Conservation (phyloP, 2,329 filamentous ascomycete species). For the Calonectria pseudoturangicola region DNA sequence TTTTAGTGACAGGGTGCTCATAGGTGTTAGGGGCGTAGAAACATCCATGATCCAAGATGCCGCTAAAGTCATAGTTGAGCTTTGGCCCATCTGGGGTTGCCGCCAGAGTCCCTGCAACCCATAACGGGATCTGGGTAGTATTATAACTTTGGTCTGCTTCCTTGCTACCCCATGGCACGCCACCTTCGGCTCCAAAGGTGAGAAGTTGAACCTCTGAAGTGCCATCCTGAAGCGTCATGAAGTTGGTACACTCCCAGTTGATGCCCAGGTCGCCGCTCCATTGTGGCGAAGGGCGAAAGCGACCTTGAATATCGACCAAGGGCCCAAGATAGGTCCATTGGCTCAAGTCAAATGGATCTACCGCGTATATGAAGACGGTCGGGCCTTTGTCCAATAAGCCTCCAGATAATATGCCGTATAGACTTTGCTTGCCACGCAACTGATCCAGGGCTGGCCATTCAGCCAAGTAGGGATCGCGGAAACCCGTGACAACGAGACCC, state of each 20-base stretch:
- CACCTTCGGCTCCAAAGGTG: constrained; percentile 66
- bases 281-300: constrained; percentile 59
- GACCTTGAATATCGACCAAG: constrained; percentile 61
- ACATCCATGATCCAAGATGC: constrained; percentile 68
- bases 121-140: constrained; percentile 53
- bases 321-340: constrained; percentile 66
- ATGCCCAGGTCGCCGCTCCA: constrained; percentile 69
- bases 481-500: constrained; percentile 54
- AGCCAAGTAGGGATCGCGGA: constrained; percentile 56
- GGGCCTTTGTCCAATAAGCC: constrained; percentile 63
- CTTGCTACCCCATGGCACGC: constrained; percentile 31
- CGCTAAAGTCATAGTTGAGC: constrained; percentile 63
- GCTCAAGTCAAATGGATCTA: constrained; percentile 60
- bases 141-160: not conserved
- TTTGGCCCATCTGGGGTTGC: constrained; percentile 36
- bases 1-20: constrained; percentile 63
- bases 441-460: constrained; percentile 50
- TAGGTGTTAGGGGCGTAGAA: constrained; percentile 71
- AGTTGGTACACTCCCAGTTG: constrained; percentile 70
- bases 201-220: constrained; percentile 60
- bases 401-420: constrained; percentile 69
- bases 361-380: constrained; percentile 66
- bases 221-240: constrained; percentile 61
- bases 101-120: constrained; percentile 63
- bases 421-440: constrained; percentile 40